A percentile compares a stretch with the other conserved stretches of the same genome.
Conservation (phyloP, 2,329 filamentous ascomycete genomes). For the Pseudophaeomoniella oleicola region DNA sequence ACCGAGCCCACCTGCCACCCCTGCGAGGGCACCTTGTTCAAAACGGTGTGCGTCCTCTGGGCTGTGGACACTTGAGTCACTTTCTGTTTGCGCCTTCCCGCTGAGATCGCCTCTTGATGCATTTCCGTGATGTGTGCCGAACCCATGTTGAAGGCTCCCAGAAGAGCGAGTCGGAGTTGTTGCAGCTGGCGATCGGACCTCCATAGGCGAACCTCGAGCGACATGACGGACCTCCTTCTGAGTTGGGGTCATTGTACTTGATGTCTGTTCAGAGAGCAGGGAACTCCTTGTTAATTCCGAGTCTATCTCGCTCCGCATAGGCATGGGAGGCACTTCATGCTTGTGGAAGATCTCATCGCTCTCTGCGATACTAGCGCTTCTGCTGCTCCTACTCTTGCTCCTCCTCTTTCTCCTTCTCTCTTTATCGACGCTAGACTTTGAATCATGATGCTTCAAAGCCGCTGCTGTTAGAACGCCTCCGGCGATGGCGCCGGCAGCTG, state of each 20-base stretch:
- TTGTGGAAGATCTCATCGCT: slow-evolving; percentile 38
- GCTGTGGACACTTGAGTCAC: slow-evolving; percentile 3
- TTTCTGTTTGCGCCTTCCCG: slow-evolving; percentile 22
- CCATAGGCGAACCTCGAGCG: slow-evolving; percentile 38
- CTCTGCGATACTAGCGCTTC: slow-evolving; percentile 37
- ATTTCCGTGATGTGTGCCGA: slow-evolving; percentile 54
- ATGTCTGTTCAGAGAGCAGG: slow-evolving; percentile 68
- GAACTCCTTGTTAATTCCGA: slow-evolving; percentile 83
- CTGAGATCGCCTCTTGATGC: slow-evolving; percentile 37
- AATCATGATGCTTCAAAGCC: slow-evolving; percentile 50
- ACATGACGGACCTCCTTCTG: slow-evolving; percentile 49
- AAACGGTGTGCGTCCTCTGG: slow-evolving; percentile 14
- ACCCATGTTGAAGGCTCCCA: slow-evolving; percentile 32
- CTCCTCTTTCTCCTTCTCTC: slow-evolving; percentile 24
- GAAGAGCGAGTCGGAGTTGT: slow-evolving; percentile 40
- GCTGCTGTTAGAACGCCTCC: slow-evolving; percentile 47
- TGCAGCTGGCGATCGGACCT: slow-evolving; percentile 43
- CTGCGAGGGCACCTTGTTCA: slow-evolving; percentile 14
- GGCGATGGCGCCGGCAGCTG: slow-evolving; percentile 38
- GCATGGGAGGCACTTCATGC: slow-evolving; percentile 64
- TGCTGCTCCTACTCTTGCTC: slow-evolving; percentile 36
- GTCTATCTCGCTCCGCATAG: slow-evolving; percentile 70
- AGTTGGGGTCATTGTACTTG: slow-evolving; percentile 54
- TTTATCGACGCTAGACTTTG: slow-evolving; percentile 40
- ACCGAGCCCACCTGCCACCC: slow-evolving; percentile 23